Evolutionary conservation across 129 eudicot genomes (phyloP), one percentile per base, ranked within the genome.

Genomic region (Pseudognaphalium luteoalbum): DNA sequence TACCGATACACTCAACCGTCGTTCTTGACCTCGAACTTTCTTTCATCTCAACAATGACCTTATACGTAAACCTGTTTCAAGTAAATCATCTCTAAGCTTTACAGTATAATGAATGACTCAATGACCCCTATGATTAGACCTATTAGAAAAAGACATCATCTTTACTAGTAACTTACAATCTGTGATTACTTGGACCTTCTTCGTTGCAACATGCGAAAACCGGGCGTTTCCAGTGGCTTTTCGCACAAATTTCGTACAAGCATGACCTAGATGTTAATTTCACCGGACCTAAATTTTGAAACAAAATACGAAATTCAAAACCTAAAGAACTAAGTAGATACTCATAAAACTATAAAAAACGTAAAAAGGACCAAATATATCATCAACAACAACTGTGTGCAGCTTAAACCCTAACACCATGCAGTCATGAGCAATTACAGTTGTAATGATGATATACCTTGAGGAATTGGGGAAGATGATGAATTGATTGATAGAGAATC

Each of bases 1-100:
- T 73, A 61, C 91, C 83, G 44, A 77, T 51, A 70, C 91, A 81
- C 80, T 84, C 91, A 12, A 87, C n/a, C 32, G 66, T 51, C 39
- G 44, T 56, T 17, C 12, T 28, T 57, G 75, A 73, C 51, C 16
- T 51, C 39, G 81, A 47, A 15, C 25, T 76, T 16, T 84, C 81
- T 68, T 76, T 74, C 66, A 82, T 67, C 73, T 72, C 83, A 64
- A 87, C 47, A 58, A 60, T 60, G 5, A 71, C 87, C 87, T 87
- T 87, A 78, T 51, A 87, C 17, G 88, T 87, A 81, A 87, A 87
- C 83, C 91, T 87, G 84, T 58, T 35, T 52, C 73, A 80, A 4
- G 37, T 41, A 65, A 29, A 80, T 41, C 58, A 78, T 41, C 74
- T 57, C 76, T 57, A 68, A 56, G 33, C 62, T 41, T 77, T 12